Conservation (phyloP, 352 stramenopile species). For the Phytophthora aleatoria region DNA sequence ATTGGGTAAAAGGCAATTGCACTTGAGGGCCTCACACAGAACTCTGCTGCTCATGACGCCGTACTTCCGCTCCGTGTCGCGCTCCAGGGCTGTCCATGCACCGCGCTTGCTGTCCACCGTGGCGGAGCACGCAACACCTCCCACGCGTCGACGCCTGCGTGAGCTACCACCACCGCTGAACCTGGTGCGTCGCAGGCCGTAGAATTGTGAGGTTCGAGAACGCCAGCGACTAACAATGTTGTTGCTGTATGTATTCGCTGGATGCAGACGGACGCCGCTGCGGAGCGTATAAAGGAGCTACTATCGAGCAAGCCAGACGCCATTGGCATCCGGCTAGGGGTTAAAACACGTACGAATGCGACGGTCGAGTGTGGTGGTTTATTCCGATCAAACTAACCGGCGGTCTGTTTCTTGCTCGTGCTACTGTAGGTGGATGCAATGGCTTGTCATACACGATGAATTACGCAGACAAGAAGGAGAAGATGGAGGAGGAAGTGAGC, state of each 20-base stretch:
- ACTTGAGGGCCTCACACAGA: conserved; percentile 22
- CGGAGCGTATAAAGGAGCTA: conserved; percentile 87
- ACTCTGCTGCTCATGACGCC: conserved; percentile 31
- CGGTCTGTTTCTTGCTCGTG: neutral
- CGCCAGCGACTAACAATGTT: conserved; percentile 4
- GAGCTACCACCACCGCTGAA: conserved; percentile 81
- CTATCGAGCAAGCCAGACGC: conserved; percentile 86
- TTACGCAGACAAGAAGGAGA: conserved; percentile 96
- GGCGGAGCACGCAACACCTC: conserved; percentile 40
- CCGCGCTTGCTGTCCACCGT: conserved; percentile 45
- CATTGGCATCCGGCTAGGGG: conserved; percentile 95
- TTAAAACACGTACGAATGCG: conserved; percentile 84
- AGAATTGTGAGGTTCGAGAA: conserved; percentile 7
- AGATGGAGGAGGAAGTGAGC: conserved; percentile 94
- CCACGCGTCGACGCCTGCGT: conserved; percentile 57
- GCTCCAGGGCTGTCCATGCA: conserved; percentile 11
- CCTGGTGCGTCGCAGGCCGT: conserved; percentile 45
- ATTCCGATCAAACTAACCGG: conserved; percentile 1
- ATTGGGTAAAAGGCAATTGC: conserved; percentile 12
- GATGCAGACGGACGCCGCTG: conserved; percentile 87
- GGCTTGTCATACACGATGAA: conserved; percentile 99
- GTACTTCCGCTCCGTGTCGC: conserved; percentile 36
- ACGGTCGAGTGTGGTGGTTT: conserved; percentile 9
- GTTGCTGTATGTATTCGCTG: neutral
- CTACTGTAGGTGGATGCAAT: conserved; percentile 94